A percentile compares a stretch with the other conserved stretches of the same genome.
These are phyloP conservation scores for Vaccinium myrtillus DNA, from an alignment of 148 eudicot genomes.

Conservation along the genomic window DNA sequence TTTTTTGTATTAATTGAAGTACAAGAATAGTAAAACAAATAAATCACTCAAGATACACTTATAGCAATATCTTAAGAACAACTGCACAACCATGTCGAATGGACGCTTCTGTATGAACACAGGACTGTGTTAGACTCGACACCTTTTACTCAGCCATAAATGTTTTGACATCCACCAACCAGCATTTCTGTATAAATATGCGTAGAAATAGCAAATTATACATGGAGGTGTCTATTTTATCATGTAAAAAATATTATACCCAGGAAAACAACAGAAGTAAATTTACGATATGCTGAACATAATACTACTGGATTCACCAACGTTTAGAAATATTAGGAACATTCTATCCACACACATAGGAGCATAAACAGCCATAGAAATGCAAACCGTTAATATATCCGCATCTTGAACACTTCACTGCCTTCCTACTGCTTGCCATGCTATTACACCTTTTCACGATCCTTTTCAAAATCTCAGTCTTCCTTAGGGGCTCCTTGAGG, in stretches of 20 bases:
- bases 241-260: neutral
- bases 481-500: slow-evolving; percentile 54
- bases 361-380: neutral
- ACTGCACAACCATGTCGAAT: neutral
- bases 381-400: slow-evolving; percentile 77
- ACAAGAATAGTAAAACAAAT: neutral
- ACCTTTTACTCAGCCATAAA: neutral
- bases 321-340: neutral
- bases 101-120: neutral
- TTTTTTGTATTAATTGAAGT: neutral
- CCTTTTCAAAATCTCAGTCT: slow-evolving; percentile 52
- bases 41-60: neutral
- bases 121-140: neutral
- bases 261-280: neutral
- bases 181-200: neutral
- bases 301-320: neutral
- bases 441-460: slow-evolving; percentile 56
- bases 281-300: neutral
- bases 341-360: neutral
- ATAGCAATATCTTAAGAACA: neutral
- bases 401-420: slow-evolving; percentile 64
- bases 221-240: neutral
- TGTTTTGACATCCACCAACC: neutral
- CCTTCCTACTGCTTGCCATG: slow-evolving; percentile 39
- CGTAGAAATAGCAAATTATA: neutral